phyloP scores from a whole-genome alignment of 306 rosid genomes.

The Cicer arietinum region DNA sequence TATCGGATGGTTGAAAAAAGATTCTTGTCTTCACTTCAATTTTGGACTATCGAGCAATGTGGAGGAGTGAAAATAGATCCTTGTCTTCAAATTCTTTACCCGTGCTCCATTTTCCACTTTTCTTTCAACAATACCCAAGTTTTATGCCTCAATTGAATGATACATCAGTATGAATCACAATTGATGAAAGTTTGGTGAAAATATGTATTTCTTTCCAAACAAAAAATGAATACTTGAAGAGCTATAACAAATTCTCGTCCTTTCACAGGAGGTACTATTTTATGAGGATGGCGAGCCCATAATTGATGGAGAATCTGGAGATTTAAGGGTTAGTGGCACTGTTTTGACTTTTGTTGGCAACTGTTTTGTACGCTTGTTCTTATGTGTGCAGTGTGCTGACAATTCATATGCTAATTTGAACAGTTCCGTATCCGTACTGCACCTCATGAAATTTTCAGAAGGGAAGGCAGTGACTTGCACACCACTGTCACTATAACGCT shows the following conservation, averaged over 20 bases:
- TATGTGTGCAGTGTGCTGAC: conserved; percentile 43
- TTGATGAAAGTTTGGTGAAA: conserved; percentile 19
- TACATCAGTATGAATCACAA: not conserved
- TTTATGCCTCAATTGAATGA: conserved; percentile 20
- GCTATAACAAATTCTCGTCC: conserved; percentile 28
- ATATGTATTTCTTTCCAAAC: not conserved
- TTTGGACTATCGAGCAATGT: not conserved
- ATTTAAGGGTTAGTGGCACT: conserved; percentile 70
- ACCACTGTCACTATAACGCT: conserved; percentile 84
- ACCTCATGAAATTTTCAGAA: conserved; percentile 76
- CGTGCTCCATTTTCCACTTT: conserved; percentile 7
- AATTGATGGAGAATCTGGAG: conserved; percentile 96
- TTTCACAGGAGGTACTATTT: conserved; percentile 84
- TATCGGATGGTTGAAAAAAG: conserved; percentile 12
- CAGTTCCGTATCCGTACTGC: conserved; percentile 93
- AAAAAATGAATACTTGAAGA: conserved; percentile 3
- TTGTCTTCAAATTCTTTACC: not conserved
- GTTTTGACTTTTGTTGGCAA: conserved; percentile 22
- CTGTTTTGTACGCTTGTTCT: conserved; percentile 33
- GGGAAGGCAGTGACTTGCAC: conserved; percentile 92
- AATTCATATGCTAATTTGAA: conserved; percentile 39
- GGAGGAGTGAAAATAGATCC: conserved; percentile 14
- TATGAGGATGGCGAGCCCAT: conserved; percentile 98
- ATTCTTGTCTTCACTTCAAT: not conserved
- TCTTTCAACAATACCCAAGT: not conserved